Percentiles rank a stretch among this genome's conserved stretches.
Conservation (phyloP, 257 asterid species). For the Jacaranda copaia region DNA sequence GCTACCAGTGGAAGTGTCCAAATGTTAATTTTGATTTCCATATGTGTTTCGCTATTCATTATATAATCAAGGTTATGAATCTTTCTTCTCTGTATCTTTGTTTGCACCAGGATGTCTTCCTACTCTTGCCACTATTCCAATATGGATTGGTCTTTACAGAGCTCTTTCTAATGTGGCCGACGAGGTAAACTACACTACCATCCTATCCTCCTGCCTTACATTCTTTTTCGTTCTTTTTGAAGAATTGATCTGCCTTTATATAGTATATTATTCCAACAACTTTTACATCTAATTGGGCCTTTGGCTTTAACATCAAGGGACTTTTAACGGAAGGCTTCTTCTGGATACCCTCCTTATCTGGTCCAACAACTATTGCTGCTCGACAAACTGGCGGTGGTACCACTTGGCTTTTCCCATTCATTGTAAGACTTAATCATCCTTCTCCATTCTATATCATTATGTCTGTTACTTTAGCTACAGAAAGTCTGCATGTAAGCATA, state of each 20-base stretch:
- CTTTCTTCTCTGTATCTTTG: constrained; percentile 13
- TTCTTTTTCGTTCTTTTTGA: neutral
- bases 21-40: constrained; percentile 12
- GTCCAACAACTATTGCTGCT: constrained; percentile 93
- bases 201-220: constrained; percentile 9
- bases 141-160: constrained; percentile 99
- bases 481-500: neutral
- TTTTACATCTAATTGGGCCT: constrained; percentile 28
- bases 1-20: constrained; percentile 22
- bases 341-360: constrained; percentile 98
- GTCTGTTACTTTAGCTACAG: constrained; percentile 3
- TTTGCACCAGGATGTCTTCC: constrained; percentile 86
- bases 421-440: constrained; percentile 62
- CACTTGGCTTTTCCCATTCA: constrained; percentile 95
- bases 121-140: constrained; percentile 97
- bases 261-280: constrained; percentile 9
- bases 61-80: constrained; percentile 16
- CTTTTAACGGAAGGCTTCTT: constrained; percentile 96
- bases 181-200: constrained; percentile 64
- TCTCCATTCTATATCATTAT: constrained; percentile 26
- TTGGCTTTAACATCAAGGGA: constrained; percentile 60
- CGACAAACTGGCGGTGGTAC: constrained; percentile 94
- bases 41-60: constrained; percentile 14
- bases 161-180: constrained; percentile 98
- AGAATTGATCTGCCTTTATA: neutral